Evolutionary conservation across 139 green algal species (phyloP), one percentile per base, ranked within the genome.

Genomic region (Picochlorum costavermella): DNA sequence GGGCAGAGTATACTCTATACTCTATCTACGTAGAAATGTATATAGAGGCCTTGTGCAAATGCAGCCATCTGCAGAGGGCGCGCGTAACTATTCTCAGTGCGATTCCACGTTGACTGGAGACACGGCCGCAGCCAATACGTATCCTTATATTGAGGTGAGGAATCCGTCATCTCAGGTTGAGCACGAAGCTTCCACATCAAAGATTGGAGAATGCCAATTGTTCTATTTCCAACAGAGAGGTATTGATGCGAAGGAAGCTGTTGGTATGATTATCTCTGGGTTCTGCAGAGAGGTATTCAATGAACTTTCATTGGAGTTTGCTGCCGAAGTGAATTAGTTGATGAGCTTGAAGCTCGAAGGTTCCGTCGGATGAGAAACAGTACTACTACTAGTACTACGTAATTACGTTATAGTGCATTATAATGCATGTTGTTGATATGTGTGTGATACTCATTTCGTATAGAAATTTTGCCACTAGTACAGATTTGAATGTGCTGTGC

Each of bases 21-120:
- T n/a, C n/a, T n/a, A n/a, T n/a, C n/a, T n/a, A n/a, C n/a, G 64
- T 6, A 37, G 70, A 10, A 96, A 96, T 61, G 85, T 72, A 56
- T 96, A 96, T 80, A 59, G 85, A 2, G 92, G 92, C 2, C 76
- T 98, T 44, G 92, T 98, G 61, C 74, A 87, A 75, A 73, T 95
- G 11, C 71, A 86, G 71, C 88, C 90, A 13, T 80, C 55, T 5
- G 92, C 92, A 4, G 61, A 63, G 16, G 85, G 86, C 11, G 90
- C 94, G 0, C 78, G 90, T 37, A 98, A 98, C 82, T 86, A 92
- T 83, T 90, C 74, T 4, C 94, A 99, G 83, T 99, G 94, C 70
- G 94, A 99, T 79, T 95, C 84, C 28, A 99, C 98, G 94, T 81
- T 99, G n/a, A 98, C 98, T 60, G 94, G 92, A 0, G 94, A 99